These are phyloP conservation scores for Xylaria sp. DNA, from an alignment of 2,329 filamentous ascomycete genomes.

Conservation along the genomic window DNA sequence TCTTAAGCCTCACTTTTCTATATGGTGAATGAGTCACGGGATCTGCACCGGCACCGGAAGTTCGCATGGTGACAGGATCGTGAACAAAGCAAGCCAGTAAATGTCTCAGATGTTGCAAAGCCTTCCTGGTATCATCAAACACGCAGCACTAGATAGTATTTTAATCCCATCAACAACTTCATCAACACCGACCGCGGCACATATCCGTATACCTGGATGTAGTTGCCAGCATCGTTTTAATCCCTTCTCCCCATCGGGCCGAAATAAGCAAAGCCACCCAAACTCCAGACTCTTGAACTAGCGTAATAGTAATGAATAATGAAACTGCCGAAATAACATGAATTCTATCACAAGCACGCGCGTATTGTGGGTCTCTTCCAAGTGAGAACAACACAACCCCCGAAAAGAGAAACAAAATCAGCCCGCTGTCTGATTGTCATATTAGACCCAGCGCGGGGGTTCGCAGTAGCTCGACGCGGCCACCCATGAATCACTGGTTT, in stretches of 20 bases:
- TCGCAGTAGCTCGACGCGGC: background rate
- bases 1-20: background rate
- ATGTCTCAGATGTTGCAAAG: background rate
- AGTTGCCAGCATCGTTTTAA: background rate
- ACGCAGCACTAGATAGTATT: background rate
- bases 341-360: constrained; percentile 8
- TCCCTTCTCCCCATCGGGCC: background rate
- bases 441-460: background rate
- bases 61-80: background rate
- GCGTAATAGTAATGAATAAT: background rate
- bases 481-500: background rate
- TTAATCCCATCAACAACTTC: background rate
- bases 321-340: constrained; percentile 12
- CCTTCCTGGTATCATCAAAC: background rate
- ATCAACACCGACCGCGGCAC: background rate
- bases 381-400: background rate
- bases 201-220: background rate
- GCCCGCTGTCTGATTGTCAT: constrained; percentile 2
- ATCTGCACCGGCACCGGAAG: constrained; percentile 27
- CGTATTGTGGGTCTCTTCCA: background rate
- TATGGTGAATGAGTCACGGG: constrained; percentile 24
- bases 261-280: constrained; percentile 4
- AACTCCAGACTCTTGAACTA: constrained; percentile 16
- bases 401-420: background rate
- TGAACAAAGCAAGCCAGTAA: background rate